Base-by-base conservation (phyloP, 1,284 basidiomycete genomes). In the Trichosporon inkin region DNA sequence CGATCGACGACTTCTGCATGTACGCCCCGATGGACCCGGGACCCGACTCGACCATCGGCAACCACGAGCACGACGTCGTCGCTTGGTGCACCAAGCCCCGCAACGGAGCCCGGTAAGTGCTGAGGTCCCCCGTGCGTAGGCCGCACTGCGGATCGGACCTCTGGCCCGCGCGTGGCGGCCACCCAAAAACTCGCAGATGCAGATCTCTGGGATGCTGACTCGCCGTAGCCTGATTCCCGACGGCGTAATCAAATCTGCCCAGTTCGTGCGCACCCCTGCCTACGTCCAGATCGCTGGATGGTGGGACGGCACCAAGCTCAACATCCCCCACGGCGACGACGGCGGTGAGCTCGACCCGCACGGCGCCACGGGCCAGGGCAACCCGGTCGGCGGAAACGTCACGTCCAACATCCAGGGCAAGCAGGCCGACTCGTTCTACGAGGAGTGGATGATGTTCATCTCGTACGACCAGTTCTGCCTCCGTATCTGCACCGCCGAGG, bases 381-480 rank as follows among this genome's bases (percentile, higher is more conserved):
- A 83, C 78, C 82, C 82, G 39, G 72, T 81, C 57, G 82, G 82
- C 54, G 82, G 81, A 41, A 82, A 82, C 68, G 81, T 82, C 57
- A 82, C 81, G 40, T 78, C 80, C 60, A 58, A 58, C 54, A 36
- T 49, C 41, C 58, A 53, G 19, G 62, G 59, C 53, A 41, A 44
- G 32, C 35, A 54, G 37, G 53, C 24, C 16, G 40, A 53, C 28
- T 53, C 53, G 22, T 55, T 74, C 61, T 82, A 82, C 76, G 72
- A 82, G 69, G 80, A 82, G 67, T 82, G 81, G 81, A 81, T 77
- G 76, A 72, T 69, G 69, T 79, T 75, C 68, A 72, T 78, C 67
- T 72, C 76, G 6, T 74, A 74, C 69, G 67, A 75, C 66, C 67
- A 77, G 60, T 80, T 78, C 74, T 80, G 79, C 67, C 67, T 77